These are phyloP conservation scores for Tilletia indica DNA, from an alignment of 1,284 basidiomycete species.

Conservation along the genomic window DNA sequence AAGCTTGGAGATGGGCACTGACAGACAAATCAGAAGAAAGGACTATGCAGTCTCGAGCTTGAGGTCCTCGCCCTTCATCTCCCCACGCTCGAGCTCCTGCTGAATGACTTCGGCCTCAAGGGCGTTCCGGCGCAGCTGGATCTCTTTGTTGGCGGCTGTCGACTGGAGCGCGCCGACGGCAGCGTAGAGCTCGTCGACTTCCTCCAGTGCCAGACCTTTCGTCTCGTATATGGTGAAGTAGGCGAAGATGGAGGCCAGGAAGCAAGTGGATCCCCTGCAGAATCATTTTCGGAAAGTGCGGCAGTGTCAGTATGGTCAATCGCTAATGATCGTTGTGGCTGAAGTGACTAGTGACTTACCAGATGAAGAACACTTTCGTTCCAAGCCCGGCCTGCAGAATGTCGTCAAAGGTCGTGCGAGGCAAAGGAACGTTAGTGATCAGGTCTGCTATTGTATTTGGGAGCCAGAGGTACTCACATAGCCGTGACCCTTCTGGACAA, in stretches of 20 bases:
- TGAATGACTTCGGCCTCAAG: conserved; percentile 1
- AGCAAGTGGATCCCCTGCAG: background rate
- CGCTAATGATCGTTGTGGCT: too few relatives aligned
- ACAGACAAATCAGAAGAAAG: too few relatives aligned
- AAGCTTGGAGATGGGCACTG: too few relatives aligned
- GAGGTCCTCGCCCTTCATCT: background rate
- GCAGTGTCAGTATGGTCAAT: too few relatives aligned
- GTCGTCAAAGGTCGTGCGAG: too few relatives aligned
- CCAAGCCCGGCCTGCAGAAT: conserved; percentile 63
- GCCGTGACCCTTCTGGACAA: conserved; percentile 65
- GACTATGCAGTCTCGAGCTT: conserved; percentile 5
- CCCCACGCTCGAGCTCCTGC: background rate
- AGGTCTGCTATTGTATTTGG: too few relatives aligned
- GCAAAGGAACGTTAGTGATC: too few relatives aligned
- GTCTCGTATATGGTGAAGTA: conserved; percentile 74
- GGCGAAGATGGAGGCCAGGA: conserved; percentile 42
- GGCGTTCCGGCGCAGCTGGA: conserved; percentile 17
- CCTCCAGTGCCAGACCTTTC: conserved; percentile 71
- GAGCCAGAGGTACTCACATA: conserved; percentile 33
- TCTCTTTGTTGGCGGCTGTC: conserved; percentile 30
- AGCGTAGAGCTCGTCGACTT: conserved; percentile 60
- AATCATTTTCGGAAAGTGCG: too few relatives aligned
- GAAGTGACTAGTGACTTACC: conserved; percentile 57
- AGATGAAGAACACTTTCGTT: conserved; percentile 84
- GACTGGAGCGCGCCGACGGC: conserved; percentile 33